Evolutionary conservation across 2,329 filamentous ascomycete species (phyloP), one percentile per base, ranked within the genome.

Genomic region (Alternaria novae-zelandiae): DNA sequence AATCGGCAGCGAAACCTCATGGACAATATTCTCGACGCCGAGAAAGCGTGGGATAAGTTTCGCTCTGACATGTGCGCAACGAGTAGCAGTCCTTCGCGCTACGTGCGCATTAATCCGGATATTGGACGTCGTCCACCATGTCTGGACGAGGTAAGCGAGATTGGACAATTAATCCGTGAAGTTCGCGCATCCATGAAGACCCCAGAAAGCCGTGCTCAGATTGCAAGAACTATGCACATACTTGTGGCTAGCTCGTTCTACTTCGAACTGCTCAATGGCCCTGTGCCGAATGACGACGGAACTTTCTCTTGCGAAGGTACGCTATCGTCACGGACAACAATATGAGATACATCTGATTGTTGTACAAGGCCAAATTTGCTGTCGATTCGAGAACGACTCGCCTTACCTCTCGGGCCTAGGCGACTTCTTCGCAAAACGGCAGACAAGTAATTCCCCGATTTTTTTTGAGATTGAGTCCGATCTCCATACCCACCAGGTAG

Each of bases 231-330:
- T 21, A 65, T 63, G 3, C 59, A 59, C 21, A 45, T 57, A 5
- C 45, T 73, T 15, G 64, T 71, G 2, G 65, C 70, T 15, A 67
- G 68, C 7, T 62, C 58, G 21, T 72, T 73, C 67, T 72, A 69
- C 50, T 72, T 69, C 53, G 65, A 73, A 25, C 20, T 46, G 7
- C 20, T 12, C 13, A 25, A 47, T 11, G 32, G 23, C 3, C 17
- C 54, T 4, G 20, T 47, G 13, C 25, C 21, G 4, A 28, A 56
- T 12, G 21, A 25, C 12, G 54, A 54, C 28, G 43, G 51, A 13
- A 50, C 30, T 11, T 51, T 26, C 21, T 25, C 41, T 12, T 59
- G 44, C 21, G 12, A 20, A 26, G 64, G 64, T 64, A 56, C 11
- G 12, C 12, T 7, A 46, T 23, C 44, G 6, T 46, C 20, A 15